Conservation (phyloP, 1,139 yeast genomes). For the Debaryomycetaceae sp. region DNA sequence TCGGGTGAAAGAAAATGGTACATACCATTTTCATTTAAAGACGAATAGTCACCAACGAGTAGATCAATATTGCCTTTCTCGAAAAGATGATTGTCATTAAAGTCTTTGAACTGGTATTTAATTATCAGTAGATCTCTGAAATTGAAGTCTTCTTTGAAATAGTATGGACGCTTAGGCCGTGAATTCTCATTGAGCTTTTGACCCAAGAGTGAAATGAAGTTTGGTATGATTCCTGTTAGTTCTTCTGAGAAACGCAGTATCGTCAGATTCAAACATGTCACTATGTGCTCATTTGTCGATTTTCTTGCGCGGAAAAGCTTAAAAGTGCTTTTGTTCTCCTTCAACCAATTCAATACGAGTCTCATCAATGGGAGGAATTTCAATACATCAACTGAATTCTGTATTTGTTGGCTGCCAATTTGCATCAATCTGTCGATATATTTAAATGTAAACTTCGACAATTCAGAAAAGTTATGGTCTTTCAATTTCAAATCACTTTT, state of each 20-base stretch:
- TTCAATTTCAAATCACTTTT: background rate
- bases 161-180: conserved; percentile 45
- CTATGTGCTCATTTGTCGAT: conserved; percentile 25
- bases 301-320: conserved; percentile 33
- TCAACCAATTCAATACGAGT: conserved; percentile 53
- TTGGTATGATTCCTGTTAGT: background rate
- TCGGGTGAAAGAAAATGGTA: conserved; percentile 28
- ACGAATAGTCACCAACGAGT: conserved; percentile 30
- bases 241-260: too few species aligned
- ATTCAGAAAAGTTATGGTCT: conserved; percentile 9
- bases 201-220: conserved; percentile 5
- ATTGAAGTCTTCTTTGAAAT: conserved; percentile 61
- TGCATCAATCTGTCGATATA: conserved; percentile 34
- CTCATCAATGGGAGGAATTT: conserved; percentile 31
- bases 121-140: conserved; percentile 58
- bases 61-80: conserved; percentile 26
- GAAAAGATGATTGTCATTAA: conserved; percentile 49
- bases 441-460: conserved; percentile 21
- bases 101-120: conserved; percentile 54
- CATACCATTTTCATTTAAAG: conserved; percentile 13
- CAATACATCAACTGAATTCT: background rate
- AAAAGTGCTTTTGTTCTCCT: conserved; percentile 40
- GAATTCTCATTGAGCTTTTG: conserved; percentile 8
- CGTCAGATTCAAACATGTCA: conserved; percentile 15
- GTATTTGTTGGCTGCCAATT: background rate